A percentile compares a stretch with the other conserved stretches of the same genome.
Evolutionary conservation across 2,329 filamentous ascomycete species (phyloP).

Genomic region (Didymella keratinophila): DNA sequence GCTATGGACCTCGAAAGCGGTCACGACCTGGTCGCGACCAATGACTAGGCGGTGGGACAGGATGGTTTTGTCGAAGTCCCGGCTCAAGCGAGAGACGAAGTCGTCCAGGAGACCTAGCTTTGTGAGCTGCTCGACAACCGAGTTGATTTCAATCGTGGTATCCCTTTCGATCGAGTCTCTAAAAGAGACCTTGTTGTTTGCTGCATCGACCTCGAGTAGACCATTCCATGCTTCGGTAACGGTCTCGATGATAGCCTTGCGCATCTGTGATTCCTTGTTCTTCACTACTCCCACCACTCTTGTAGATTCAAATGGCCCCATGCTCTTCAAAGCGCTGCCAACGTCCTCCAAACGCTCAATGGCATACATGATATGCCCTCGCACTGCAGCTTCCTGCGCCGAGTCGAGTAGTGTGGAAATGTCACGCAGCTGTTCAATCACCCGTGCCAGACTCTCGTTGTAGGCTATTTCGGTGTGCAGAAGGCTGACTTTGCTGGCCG

Average conservation of each 20-base stretch:
- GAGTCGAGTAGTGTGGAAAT: slow-evolving; percentile 59
- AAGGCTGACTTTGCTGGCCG: slow-evolving; percentile 62
- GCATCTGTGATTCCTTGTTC: slow-evolving; percentile 70
- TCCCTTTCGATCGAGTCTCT: slow-evolving; percentile 55
- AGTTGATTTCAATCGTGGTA: slow-evolving; percentile 41
- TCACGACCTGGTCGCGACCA: slow-evolving; percentile 46
- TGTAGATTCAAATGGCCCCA: slow-evolving; percentile 68
- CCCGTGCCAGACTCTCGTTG: slow-evolving; percentile 61
- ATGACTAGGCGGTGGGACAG: slow-evolving; percentile 64
- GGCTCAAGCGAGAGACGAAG: slow-evolving; percentile 67
- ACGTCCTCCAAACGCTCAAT: slow-evolving; percentile 59
- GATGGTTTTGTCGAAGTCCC: slow-evolving; percentile 68
- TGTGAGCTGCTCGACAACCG: slow-evolving; percentile 46
- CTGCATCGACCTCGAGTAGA: slow-evolving; percentile 69
- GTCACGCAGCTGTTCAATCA: slow-evolving; percentile 60
- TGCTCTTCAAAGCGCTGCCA: slow-evolving; percentile 63
- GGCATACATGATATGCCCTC: slow-evolving; percentile 56
- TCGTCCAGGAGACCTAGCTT: slow-evolving; percentile 55
- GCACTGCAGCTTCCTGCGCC: slow-evolving; percentile 55
- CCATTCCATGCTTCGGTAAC: slow-evolving; percentile 75
- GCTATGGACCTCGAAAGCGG: slow-evolving; percentile 43
- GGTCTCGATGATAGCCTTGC: slow-evolving; percentile 69
- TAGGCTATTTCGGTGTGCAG: slow-evolving; percentile 67
- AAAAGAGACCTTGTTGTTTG: slow-evolving; percentile 65
- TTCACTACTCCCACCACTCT: slow-evolving; percentile 71